Evolutionary conservation across 129 eudicot genomes (phyloP).

Genomic region (Sambucus nigra): DNA sequence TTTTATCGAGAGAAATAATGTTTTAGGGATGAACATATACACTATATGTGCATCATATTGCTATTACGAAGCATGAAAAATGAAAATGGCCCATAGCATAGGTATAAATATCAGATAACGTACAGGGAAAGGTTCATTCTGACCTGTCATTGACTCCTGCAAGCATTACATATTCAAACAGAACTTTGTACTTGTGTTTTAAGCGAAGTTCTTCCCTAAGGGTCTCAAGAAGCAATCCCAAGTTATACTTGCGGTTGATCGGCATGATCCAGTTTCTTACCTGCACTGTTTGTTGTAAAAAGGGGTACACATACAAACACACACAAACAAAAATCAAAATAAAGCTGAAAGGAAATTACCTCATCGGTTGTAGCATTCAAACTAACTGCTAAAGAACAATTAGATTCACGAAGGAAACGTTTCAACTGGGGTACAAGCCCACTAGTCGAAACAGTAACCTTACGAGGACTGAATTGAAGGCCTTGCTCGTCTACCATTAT

Average conservation of each 20-base stretch:
- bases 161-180: slow-evolving; percentile 92
- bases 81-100: not conserved
- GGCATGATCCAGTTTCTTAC: slow-evolving; percentile 99
- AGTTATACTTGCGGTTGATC: slow-evolving; percentile 83
- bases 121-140: slow-evolving; percentile 10
- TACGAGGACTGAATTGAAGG: slow-evolving; percentile 91
- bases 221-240: slow-evolving; percentile 69
- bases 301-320: not conserved
- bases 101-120: too few species aligned
- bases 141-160: slow-evolving; percentile 96
- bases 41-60: not conserved
- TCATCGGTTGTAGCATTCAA: slow-evolving; percentile 92
- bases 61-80: not conserved
- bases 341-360: slow-evolving; percentile 28
- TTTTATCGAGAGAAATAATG: too few species aligned
- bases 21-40: not conserved
- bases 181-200: slow-evolving; percentile 67
- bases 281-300: slow-evolving; percentile 21
- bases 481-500: slow-evolving; percentile 94
- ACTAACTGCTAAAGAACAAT: slow-evolving; percentile 84
- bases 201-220: slow-evolving; percentile 63
- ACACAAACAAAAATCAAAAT: not conserved
- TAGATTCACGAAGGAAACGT: slow-evolving; percentile 76
- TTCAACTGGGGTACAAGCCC: slow-evolving; percentile 95
- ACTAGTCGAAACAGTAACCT: slow-evolving; percentile 83